Evolutionary conservation across 2,329 filamentous ascomycete genomes (phyloP), one percentile per base, ranked within the genome.

Genomic region (Alternaria infectoria): DNA sequence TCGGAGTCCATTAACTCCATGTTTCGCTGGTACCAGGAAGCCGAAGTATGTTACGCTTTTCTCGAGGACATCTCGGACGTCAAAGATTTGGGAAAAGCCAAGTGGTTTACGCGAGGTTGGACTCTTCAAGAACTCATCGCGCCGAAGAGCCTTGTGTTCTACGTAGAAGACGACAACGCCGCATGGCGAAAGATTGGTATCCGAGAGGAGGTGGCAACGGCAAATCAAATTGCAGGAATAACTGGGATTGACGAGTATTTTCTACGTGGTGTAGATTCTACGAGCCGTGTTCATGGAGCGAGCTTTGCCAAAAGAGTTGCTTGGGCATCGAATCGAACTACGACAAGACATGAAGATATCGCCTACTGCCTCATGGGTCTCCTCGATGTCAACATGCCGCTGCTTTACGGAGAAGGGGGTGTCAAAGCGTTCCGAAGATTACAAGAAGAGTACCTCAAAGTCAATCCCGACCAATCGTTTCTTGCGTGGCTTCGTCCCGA

Each of bases 221-320:
- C n/a, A n/a, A n/a, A n/a, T n/a, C n/a, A 10, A 2, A 32, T 51
- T 3, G 8, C 4, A 2, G 12, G 1, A 1, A 32, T 0, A 2
- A 51, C 28, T 1, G 1, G 1, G 5, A 32, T 32, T 6, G 2
- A 32, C 2, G 1, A 30, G 12, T 8, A 13, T 2, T 8, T 17
- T n/a, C 5, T 51, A 15, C 2, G 12, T 0, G 26, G 26, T 19
- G 46, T 5, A 13, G 3, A 3, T 6, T 21, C 11, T 5, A 2
- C 7, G 1, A 11, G 17, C 28, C 0, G n/a, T 0, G 2, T 32
- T 7, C 49, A 2, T 15, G 49, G 1, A 10, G 10, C 17, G 17
- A 32, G 28, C 28, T 51, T 51, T 6, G 17, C 49, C 17, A 51
- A 36, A 32, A 2, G 49, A 23, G 9, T 30, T 1, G 5, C 5